Evolutionary conservation across 2,329 filamentous ascomycete species (phyloP), one percentile per base, ranked within the genome.

Genomic region (Dactylellina drechsleri): DNA sequence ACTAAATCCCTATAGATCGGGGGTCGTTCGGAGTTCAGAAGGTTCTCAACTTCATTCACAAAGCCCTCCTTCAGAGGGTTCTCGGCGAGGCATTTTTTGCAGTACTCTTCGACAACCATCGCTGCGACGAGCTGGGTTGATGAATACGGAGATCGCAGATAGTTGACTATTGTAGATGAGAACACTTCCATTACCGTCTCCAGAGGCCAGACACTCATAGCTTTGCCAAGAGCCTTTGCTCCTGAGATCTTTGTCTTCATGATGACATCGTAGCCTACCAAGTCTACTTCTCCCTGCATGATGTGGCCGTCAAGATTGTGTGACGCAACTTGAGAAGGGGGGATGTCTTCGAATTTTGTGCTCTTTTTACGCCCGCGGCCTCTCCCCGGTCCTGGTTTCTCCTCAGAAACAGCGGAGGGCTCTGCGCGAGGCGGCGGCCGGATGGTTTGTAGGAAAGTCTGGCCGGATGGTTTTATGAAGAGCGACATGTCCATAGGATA

Each of bases 301-400:
- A 99, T 97, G 78, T 96, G 93, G 8, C 93, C 95, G 81, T 99
- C 95, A 16, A 99, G 92, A 81, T 99, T 97, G 82, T 99, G 95
- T 0, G 91, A 88, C n/a, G 91, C 84, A n/a, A 68, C 47, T 16
- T 84, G 87, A 2, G 86, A 83, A 0, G 87, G 83, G 0, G 87
- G 84, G 7, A 86, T 83, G 28, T 93, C 90, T 65, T 95, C 92
- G 67, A 85, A 86, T 84, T 96, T 96, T n/a, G 91, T 89, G 0
- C 91, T 91, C 82, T 93, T 96, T 75, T 93, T 89, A 26, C 71
- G 71, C 5, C 71, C 71, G 20, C 40, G 93, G 87, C 77, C 92
- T 89, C 82, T 95, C 92, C 1, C 89, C 84, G 13, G 88, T 85
- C 74, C 72, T 16, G 61, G n/a, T 57, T 76, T 76, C 56, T 76